A percentile compares a stretch with the other conserved stretches of the same genome.
These are phyloP conservation scores for Botryotinia convoluta DNA, from an alignment of 2,329 filamentous ascomycete genomes.

Conservation along the genomic window DNA sequence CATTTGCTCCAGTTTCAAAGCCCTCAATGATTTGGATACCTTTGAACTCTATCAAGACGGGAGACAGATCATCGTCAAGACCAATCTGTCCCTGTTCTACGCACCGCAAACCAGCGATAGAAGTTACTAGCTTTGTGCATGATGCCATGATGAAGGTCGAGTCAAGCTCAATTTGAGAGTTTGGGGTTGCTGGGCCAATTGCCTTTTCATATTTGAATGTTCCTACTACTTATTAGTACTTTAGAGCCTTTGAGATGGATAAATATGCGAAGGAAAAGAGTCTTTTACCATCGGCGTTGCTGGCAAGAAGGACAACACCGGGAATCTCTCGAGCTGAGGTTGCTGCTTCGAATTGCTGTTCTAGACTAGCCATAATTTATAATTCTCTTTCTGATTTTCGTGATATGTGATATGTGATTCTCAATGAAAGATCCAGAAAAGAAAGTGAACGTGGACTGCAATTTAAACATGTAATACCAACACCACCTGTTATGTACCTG, in stretches of 20 bases:
- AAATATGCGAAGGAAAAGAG: background rate
- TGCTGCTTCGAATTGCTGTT: constrained; percentile 26
- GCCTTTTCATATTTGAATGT: constrained; percentile 39
- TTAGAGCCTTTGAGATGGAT: background rate
- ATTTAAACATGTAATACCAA: background rate
- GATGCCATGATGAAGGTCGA: constrained; percentile 59
- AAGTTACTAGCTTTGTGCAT: constrained; percentile 54
- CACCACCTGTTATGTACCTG: background rate
- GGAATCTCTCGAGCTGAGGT: constrained; percentile 26
- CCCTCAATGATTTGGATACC: constrained; percentile 31
- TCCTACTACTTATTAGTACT: constrained; percentile 28
- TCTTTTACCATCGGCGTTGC: constrained; percentile 24
- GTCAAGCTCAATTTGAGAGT: constrained; percentile 58
- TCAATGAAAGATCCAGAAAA: background rate
- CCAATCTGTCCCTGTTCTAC: constrained; percentile 50
- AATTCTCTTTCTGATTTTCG: background rate
- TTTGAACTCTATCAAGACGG: constrained; percentile 31
- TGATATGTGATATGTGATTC: background rate
- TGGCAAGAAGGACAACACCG: constrained; percentile 27
- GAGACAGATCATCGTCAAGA: constrained; percentile 45
- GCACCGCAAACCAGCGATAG: constrained; percentile 53
- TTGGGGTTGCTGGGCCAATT: constrained; percentile 42
- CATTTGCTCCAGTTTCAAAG: constrained; percentile 24
- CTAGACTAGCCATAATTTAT: constrained; percentile 24
- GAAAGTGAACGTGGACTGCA: background rate